Evolutionary conservation across 2,329 filamentous ascomycete genomes (phyloP).

Genomic region (Hypoxylon sp.): DNA sequence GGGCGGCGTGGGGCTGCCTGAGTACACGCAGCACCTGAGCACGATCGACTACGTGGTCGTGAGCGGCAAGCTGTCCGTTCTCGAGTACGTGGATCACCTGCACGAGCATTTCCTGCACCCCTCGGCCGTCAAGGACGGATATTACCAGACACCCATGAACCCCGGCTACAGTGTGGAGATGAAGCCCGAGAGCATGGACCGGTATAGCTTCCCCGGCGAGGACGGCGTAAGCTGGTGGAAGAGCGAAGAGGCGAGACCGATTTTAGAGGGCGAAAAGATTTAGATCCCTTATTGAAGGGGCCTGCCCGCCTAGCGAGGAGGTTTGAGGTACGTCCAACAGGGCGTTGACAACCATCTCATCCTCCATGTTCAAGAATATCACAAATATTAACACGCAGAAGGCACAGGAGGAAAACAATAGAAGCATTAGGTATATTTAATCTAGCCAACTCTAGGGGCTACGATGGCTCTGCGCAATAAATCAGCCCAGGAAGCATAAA

Average conservation of each 20-base stretch:
- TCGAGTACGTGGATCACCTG: constrained; percentile 94
- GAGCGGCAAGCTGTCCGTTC: constrained; percentile 81
- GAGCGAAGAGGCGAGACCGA: constrained; percentile 81
- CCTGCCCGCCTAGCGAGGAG: background rate
- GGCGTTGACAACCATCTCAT: background rate
- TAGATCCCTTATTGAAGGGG: constrained; percentile 50
- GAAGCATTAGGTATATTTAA: background rate
- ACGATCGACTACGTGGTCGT: constrained; percentile 95
- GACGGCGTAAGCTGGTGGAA: constrained; percentile 89
- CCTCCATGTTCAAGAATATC: background rate
- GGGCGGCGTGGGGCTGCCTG: constrained; percentile 89
- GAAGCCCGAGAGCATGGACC: constrained; percentile 89
- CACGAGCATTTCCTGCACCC: constrained; percentile 95
- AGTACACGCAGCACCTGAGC: constrained; percentile 93
- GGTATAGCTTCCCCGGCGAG: constrained; percentile 81
- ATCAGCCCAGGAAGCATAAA: background rate
- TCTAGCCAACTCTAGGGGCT: background rate
- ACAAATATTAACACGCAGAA: background rate
- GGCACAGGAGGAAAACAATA: background rate
- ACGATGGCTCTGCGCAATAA: background rate
- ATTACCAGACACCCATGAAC: constrained; percentile 87
- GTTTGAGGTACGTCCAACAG: background rate
- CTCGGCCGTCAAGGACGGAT: constrained; percentile 83
- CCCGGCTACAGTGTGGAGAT: constrained; percentile 95
- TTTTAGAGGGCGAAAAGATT: constrained; percentile 75